Base-by-base conservation (phyloP, 2,329 filamentous ascomycete species). In the Sporothrix dimorphospora region DNA sequence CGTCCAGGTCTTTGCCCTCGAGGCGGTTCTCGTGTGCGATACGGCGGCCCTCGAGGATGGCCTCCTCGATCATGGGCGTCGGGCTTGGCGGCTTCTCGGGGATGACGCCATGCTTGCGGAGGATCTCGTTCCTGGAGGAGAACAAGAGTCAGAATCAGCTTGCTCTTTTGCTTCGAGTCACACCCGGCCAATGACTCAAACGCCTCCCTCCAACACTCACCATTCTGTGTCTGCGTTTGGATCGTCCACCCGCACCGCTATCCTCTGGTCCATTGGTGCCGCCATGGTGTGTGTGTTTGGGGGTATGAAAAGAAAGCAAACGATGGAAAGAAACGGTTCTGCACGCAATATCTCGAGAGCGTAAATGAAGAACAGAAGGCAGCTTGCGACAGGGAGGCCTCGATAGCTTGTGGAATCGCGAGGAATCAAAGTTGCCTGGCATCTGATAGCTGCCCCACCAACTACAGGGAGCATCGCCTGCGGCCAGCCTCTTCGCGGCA, bases 171-270 rank as follows among this genome's bases (percentile, higher is more conserved):
- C 38, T n/a, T 51, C n/a, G 63, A 49, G 27, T 67, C 61, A 47
- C 24, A 19, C 2, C 40, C 42, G 45, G 5, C 5, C 16, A 49
- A 21, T 66, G 63, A 66, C 63, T 66, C 63, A 47, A 66, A 14
- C 38, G 12, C 14, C n/a, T 16, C 14, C 11, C 16, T 19, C 14
- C 16, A 19, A 3, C 11, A 65, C 75, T 72, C 84, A 94, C 96
- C 96, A 99, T 91, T 99, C 96, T 75, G 96, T 99, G 80, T 99
- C 96, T 75, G 94, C 96, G 79, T 98, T 97, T 42, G 95, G 95
- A 80, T 98, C 91, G 80, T 97, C 94, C 76, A 99, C 92, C 59
- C 94, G 94, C 73, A 99, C 96, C 78, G 86, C 86, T 76, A 91
- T 90, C 63, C 89, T 84, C 78, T 91, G 88, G 70, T 91, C 89